Base-by-base conservation (phyloP, 2,329 filamentous ascomycete genomes). In the Arthrobotrys sinensis region DNA sequence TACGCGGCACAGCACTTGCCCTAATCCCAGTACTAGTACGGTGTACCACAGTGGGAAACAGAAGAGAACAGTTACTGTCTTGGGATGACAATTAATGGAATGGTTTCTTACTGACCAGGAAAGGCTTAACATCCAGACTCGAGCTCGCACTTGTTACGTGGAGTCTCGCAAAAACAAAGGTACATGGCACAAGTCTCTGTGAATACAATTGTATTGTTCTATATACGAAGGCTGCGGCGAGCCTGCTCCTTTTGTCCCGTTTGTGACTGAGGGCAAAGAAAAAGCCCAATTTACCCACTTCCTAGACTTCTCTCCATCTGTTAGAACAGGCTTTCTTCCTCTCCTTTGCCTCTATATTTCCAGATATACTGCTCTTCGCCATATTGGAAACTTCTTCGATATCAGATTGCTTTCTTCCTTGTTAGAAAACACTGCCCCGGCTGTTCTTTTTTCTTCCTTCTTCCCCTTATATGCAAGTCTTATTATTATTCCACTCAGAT, bases 1-100 rank as follows among this genome's bases (percentile, higher is more conserved):
- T 65, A 76, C 52, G 72, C 72, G 72, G 72, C 72, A 76, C 72
- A 76, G 72, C 57, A 65, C 46, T 65, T 45, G 55, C 72, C 64
- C 64, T 53, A 57, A 43, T 75, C 57, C 48, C 14, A 45, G 55
- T 65, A 19, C 36, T 65, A 45, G 55, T 65, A 19, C 36, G 57
- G 46, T 76, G 72, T 76, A 76, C 72, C 55, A 69, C 65, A 32
- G 63, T 76, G 48, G 72, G 43, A 68, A 69, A 45, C 36, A 60
- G 57, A 63, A 75, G 19, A 62, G 53, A 65, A 65, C 57, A 60
- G 64, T 69, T 69, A 53, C 50, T 72, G 69, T 69, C 65, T 76
- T 69, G 55, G 64, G 38, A 76, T 76, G 57, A 57, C 48, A 68
- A 55, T 68, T 76, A 65, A 24, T 64, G 43, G 50, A 52, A 28